Percentiles rank a stretch among this genome's conserved stretches.
Evolutionary conservation across 345 rosid species (phyloP).

Genomic region (Rhizophora mangle): DNA sequence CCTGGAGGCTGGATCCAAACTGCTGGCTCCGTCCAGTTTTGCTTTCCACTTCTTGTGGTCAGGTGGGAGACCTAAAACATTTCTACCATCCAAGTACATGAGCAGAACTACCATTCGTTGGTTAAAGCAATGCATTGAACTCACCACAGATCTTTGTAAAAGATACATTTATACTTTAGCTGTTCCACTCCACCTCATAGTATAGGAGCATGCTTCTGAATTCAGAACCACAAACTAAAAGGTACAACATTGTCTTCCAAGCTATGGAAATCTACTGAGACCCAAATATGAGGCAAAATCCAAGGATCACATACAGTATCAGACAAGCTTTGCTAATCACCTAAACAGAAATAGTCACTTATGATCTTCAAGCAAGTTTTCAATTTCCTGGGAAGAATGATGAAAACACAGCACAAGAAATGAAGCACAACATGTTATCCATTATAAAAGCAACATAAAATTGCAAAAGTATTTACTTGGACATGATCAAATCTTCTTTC

Average conservation of each 20-base stretch:
- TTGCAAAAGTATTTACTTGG: constrained; percentile 47
- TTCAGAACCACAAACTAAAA: neutral
- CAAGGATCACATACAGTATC: neutral
- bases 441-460: constrained; percentile 7
- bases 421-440: constrained; percentile 4
- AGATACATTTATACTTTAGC: no score
- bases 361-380: no score
- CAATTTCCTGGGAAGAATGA: neutral
- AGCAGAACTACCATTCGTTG: no score
- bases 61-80: no score
- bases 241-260: neutral
- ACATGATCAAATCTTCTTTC: constrained; percentile 50
- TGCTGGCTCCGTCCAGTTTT: no score
- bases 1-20: no score
- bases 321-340: neutral
- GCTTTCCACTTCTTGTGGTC: no score
- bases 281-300: neutral
- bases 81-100: no score
- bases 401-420: neutral
- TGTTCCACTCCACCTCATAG: neutral
- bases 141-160: no score
- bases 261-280: neutral
- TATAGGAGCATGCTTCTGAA: neutral
- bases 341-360: neutral
- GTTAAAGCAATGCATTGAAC: no score